Evolutionary conservation across 345 rosid species (phyloP).

Genomic region (Hibiscus tridactylites): DNA sequence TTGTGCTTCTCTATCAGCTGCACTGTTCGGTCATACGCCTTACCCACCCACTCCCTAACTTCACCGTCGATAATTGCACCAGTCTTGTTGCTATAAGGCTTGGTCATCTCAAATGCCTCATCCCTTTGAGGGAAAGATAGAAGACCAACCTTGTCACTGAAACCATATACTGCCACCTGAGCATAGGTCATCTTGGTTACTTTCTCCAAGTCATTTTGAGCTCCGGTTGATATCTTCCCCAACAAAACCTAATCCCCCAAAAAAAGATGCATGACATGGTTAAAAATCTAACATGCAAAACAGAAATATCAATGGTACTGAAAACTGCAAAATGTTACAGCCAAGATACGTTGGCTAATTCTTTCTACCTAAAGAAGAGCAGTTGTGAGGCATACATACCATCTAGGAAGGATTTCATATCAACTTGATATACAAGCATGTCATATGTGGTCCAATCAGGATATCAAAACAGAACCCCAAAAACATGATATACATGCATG

Average conservation of each 20-base stretch:
- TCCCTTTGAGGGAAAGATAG: slow-evolving; percentile 49
- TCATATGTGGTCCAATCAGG: background rate
- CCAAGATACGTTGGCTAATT: background rate
- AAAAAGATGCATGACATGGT: background rate
- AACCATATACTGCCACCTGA: slow-evolving; percentile 49
- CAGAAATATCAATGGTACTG: no score
- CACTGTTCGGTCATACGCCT: slow-evolving; percentile 34
- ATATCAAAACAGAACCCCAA: background rate
- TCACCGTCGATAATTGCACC: slow-evolving; percentile 42
- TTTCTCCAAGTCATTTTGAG: slow-evolving; percentile 49
- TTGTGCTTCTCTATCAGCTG: slow-evolving; percentile 44
- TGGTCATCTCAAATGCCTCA: slow-evolving; percentile 28
- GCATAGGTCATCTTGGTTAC: slow-evolving; percentile 48
- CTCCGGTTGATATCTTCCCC: slow-evolving; percentile 47
- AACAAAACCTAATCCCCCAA: slow-evolving; percentile 16
- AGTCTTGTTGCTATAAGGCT: slow-evolving; percentile 44
- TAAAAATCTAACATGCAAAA: background rate
- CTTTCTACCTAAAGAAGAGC: background rate
- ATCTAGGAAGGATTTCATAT: background rate
- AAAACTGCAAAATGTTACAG: background rate
- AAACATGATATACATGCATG: background rate
- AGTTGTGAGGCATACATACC: background rate
- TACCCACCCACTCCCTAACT: slow-evolving; percentile 45
- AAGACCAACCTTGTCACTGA: slow-evolving; percentile 57
- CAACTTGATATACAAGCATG: background rate